These are phyloP conservation scores for Nicotiana paniculata DNA, from an alignment of 257 asterid genomes.

Conservation along the genomic window DNA sequence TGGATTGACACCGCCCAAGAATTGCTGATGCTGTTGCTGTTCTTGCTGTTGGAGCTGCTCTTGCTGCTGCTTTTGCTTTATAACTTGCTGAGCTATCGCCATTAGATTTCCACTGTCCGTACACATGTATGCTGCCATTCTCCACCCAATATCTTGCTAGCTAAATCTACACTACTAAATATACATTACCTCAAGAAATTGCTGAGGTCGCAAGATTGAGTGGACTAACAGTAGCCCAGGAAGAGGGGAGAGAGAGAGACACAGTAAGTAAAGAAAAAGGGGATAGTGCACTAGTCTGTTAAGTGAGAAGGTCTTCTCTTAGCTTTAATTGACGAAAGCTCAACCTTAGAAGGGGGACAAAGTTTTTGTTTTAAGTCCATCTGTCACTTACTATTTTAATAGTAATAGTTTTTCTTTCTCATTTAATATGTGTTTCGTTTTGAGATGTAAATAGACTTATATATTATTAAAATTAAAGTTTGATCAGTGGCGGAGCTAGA, in stretches of 20 bases:
- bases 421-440: not conserved
- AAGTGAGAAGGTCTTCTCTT: not conserved
- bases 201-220: not conserved
- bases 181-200: not conserved
- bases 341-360: constrained; percentile 13
- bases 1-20: constrained; percentile 43
- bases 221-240: constrained; percentile 1
- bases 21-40: constrained; percentile 42
- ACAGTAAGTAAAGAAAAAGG: not conserved
- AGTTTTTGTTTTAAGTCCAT: not conserved
- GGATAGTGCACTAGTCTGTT: not conserved
- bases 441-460: not conserved
- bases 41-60: constrained; percentile 72
- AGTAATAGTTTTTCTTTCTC: not conserved
- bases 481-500: too few relatives aligned
- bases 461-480: not conserved
- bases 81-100: constrained; percentile 98
- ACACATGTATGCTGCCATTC: constrained; percentile 95
- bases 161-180: not conserved
- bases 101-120: constrained; percentile 96
- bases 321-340: constrained; percentile 19
- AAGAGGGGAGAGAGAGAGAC: not conserved
- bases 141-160: constrained; percentile 12
- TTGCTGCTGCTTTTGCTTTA: constrained; percentile 89
- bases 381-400: not conserved